These are phyloP conservation scores for Auricularia auricula-judae DNA, from an alignment of 768 basidiomycete species.

Conservation along the genomic window DNA sequence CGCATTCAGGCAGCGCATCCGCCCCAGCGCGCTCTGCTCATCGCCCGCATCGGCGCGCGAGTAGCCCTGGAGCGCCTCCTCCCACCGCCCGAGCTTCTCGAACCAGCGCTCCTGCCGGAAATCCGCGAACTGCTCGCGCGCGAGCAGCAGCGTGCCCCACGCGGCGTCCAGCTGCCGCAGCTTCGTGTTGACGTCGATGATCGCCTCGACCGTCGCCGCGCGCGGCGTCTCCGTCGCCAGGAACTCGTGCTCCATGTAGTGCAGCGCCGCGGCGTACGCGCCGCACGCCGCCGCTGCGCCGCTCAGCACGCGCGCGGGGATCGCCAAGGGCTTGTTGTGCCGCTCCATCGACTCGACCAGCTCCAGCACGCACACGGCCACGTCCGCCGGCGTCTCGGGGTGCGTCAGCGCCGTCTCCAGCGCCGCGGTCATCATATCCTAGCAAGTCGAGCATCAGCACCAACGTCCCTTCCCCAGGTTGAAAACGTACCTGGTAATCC, in stretches of 20 bases:
- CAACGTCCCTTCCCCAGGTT: no score
- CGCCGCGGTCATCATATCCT: constrained; percentile 36
- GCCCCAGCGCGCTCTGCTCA: constrained; percentile 26
- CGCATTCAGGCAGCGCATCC: constrained; percentile 36
- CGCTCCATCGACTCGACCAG: constrained; percentile 43
- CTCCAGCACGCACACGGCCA: constrained; percentile 34
- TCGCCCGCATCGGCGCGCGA: constrained; percentile 18
- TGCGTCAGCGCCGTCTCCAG: constrained; percentile 28
- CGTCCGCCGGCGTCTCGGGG: constrained; percentile 30
- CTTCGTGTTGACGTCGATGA: constrained; percentile 41
- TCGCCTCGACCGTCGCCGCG: constrained; percentile 30
- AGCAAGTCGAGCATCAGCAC: no score
- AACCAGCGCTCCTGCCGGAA: constrained; percentile 38
- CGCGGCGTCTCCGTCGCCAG: constrained; percentile 26
- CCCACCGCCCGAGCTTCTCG: constrained; percentile 40
- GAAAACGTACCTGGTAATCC: constrained; percentile 26
- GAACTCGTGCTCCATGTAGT: constrained; percentile 42
- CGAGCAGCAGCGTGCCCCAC: constrained; percentile 35
- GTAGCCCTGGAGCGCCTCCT: constrained; percentile 31
- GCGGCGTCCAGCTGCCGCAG: constrained; percentile 39
- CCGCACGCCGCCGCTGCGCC: constrained; percentile 34
- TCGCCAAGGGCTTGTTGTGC: constrained; percentile 35
- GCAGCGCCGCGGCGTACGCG: constrained; percentile 39
- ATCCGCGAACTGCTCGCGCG: constrained; percentile 27
- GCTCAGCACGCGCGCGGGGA: constrained; percentile 31